Evolutionary conservation across 176 grass and related monocot genomes (phyloP), one percentile per base, ranked within the genome.

Genomic region (Oryza coarctata): DNA sequence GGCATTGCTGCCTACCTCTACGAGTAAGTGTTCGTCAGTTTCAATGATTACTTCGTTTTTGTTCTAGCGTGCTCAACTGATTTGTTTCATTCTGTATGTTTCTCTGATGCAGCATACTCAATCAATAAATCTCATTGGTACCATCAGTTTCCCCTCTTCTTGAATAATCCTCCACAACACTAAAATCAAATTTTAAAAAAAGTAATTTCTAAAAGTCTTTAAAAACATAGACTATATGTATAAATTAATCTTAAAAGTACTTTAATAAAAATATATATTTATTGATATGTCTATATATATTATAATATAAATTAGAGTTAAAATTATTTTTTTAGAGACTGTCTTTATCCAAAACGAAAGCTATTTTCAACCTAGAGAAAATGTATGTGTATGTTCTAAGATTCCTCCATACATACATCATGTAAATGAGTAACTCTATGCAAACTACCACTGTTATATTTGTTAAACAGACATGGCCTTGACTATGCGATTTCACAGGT

Each of bases 1-100:
- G 85, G 91, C n/a, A 93, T 95, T 87, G 91, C 89, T 74, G 89
- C 85, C 26, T 95, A 92, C 69, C 89, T 99, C 44, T 99, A 95
- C 49, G 93, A 93, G 92, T 90, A 93, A 81, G 84, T 68, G 2
- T 70, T 32, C 70, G 9, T 79, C 15, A 22, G 2, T 39, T 45
- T 29, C 25, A 25, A 15, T 72, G 30, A 44, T 50, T 36, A 31
- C 36, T 45, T 4, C 14, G 28, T 29, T 52, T 63, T 41, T 2
- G 67, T 73, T 10, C 20, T 10, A 31, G 65, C 47, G 0, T 23
- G 17, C 7, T 27, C 52, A 25, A 31, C 74, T 83, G 13, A 57
- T 55, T 12, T 39, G 1, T n/a, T 58, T 7, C 22, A 18, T 6
- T 29, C 14, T 23, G 13, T 28, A n/a, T 77, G 2, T 14, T 43